phyloP scores from a whole-genome alignment of 2,329 filamentous ascomycete species.

The Phaeosphaeria sp. region DNA sequence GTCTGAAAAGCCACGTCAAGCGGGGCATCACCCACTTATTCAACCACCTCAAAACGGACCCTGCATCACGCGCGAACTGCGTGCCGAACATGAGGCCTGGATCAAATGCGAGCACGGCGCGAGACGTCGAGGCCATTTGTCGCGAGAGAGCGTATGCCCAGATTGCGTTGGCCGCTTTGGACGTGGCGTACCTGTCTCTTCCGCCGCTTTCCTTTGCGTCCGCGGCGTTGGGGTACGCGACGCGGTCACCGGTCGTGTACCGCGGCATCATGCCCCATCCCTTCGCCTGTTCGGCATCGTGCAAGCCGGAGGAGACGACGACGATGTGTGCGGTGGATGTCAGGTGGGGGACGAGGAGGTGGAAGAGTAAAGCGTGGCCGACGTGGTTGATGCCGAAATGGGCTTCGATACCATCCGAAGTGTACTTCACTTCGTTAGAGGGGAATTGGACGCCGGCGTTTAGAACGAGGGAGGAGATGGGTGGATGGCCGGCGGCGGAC shows the following conservation, averaged over 20 bases:
- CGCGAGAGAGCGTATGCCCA: conserved; percentile 57
- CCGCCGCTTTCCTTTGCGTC: conserved; percentile 19
- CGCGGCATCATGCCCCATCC: conserved; percentile 51
- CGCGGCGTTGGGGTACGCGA: conserved; percentile 53
- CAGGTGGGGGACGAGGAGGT: conserved; percentile 53
- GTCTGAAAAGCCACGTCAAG: conserved; percentile 47
- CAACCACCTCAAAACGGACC: not conserved
- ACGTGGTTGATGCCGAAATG: conserved; percentile 60
- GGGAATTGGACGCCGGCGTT: conserved; percentile 60
- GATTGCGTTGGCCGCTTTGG: conserved; percentile 58
- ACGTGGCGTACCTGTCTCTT: conserved; percentile 48
- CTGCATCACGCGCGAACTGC: conserved; percentile 48
- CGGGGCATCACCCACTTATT: conserved; percentile 28
- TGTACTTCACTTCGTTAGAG: conserved; percentile 35
- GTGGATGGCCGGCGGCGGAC: conserved; percentile 44
- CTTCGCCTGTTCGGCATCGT: conserved; percentile 52
- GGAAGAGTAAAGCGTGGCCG: conserved; percentile 59
- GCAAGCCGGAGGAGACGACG: conserved; percentile 51
- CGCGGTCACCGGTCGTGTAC: conserved; percentile 54
- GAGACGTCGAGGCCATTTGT: conserved; percentile 20
- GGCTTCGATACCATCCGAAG: conserved; percentile 54
- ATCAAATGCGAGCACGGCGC: conserved; percentile 54
- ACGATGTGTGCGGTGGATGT: conserved; percentile 53
- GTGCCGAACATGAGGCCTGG: conserved; percentile 60
- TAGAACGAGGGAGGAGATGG: conserved; percentile 55